Percentiles rank a stretch among this genome's conserved stretches.
Evolutionary conservation across 2,329 filamentous ascomycete genomes (phyloP).

Genomic region (Gremmenia infestans): DNA sequence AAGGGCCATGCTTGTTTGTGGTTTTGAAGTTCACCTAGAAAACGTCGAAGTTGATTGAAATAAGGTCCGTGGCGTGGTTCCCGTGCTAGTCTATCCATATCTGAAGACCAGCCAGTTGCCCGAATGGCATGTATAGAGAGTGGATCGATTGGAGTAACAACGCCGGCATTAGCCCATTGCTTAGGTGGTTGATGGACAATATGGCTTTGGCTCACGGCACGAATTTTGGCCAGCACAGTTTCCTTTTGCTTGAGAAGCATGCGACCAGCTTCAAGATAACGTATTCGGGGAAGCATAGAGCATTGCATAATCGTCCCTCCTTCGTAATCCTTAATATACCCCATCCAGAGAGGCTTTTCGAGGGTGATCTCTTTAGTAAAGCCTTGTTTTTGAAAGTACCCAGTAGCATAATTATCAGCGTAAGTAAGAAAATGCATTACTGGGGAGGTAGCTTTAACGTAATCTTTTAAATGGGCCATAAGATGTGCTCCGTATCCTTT

Average conservation of each 20-base stretch:
- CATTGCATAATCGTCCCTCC: slow-evolving; percentile 99
- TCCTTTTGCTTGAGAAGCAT: slow-evolving; percentile 98
- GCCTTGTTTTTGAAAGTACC: slow-evolving; percentile 98
- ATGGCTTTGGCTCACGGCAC: slow-evolving; percentile 83
- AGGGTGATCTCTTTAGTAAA: slow-evolving; percentile 98
- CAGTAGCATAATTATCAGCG: slow-evolving; percentile 97
- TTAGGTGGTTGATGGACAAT: slow-evolving; percentile 79
- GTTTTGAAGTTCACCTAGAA: slow-evolving; percentile 94
- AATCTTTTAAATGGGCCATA: slow-evolving; percentile 97
- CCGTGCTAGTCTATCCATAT: slow-evolving; percentile 95
- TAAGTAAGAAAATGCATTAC: slow-evolving; percentile 99
- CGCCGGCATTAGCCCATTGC: slow-evolving; percentile 70
- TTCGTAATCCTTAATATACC: slow-evolving; percentile 99
- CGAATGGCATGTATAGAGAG: slow-evolving; percentile 83
- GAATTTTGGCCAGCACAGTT: slow-evolving; percentile 89
- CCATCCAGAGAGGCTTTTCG: slow-evolving; percentile 91
- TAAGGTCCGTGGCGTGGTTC: slow-evolving; percentile 94
- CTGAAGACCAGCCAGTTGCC: slow-evolving; percentile 88
- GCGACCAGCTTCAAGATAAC: slow-evolving; percentile 86
- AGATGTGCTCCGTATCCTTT: slow-evolving; percentile 97
- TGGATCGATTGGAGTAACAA: slow-evolving; percentile 68
- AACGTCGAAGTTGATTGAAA: slow-evolving; percentile 86
- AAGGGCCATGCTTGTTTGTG: slow-evolving; percentile 93
- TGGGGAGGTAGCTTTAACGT: slow-evolving; percentile 91
- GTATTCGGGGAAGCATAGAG: slow-evolving; percentile 89